These are phyloP conservation scores for Cylindrotheca fusiformis DNA, from an alignment of 108 stramenopile species.

Conservation along the genomic window DNA sequence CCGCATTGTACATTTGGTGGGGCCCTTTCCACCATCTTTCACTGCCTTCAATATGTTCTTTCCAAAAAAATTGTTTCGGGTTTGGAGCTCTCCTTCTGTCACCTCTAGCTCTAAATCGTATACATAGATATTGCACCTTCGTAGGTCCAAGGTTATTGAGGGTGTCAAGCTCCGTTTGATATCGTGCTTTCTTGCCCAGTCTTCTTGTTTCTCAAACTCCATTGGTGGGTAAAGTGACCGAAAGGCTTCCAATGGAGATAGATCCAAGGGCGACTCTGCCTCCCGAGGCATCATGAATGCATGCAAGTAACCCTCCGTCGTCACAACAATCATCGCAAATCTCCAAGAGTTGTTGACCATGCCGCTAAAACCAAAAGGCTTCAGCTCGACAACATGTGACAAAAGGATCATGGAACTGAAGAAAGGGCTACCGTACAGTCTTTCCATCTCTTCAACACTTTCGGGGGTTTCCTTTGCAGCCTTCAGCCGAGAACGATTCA, in stretches of 20 bases:
- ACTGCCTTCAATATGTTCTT: constrained; percentile 23
- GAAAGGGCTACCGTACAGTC: constrained; percentile 25
- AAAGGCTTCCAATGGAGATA: constrained; percentile 23
- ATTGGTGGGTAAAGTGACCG: constrained; percentile 18
- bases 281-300: constrained; percentile 52
- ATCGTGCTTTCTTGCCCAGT: constrained; percentile 21
- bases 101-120: constrained; percentile 10
- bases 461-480: constrained; percentile 20
- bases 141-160: constrained; percentile 7
- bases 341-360: constrained; percentile 60
- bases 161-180: constrained; percentile 25
- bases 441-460: constrained; percentile 28
- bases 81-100: not conserved
- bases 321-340: constrained; percentile 54
- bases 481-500: constrained; percentile 32
- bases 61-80: constrained; percentile 12
- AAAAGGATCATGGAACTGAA: constrained; percentile 23
- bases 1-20: constrained; percentile 24
- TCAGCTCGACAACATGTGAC: constrained; percentile 26
- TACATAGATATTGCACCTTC: constrained; percentile 14
- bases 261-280: not conserved
- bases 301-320: constrained; percentile 58
- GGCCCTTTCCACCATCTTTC: constrained; percentile 18
- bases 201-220: constrained; percentile 16
- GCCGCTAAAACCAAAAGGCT: constrained; percentile 30